Conservation (phyloP, 148 eudicot species). For the Fagopyrum homotropicum region DNA sequence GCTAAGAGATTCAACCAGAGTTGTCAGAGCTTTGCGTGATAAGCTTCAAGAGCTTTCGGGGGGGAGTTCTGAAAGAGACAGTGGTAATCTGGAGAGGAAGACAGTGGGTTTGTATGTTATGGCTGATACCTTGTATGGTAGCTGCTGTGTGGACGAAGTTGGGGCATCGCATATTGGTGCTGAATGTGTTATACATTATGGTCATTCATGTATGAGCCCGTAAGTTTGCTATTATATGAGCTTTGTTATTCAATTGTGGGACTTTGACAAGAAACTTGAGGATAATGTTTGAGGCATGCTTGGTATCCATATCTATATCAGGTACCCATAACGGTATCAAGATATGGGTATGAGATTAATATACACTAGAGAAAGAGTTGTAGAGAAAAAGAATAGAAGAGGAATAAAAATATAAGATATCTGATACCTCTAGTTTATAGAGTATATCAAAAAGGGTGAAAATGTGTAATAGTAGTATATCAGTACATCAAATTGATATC, state of each 20-base stretch:
- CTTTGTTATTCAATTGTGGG: too few species aligned
- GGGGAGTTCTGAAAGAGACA: constrained; percentile 19
- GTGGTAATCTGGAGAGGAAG: constrained; percentile 24
- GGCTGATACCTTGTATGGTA: constrained; percentile 94
- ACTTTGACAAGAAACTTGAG: not conserved
- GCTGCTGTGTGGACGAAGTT: constrained; percentile 94
- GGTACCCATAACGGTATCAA: too few species aligned
- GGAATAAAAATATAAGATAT: too few species aligned
- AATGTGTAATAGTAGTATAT: too few species aligned
- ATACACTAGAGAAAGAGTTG: too few species aligned
- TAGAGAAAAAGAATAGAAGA: too few species aligned
- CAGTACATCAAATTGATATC: too few species aligned
- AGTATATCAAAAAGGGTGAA: too few species aligned
- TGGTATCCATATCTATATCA: too few species aligned
- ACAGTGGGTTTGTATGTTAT: constrained; percentile 67
- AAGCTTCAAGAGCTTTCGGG: constrained; percentile 32
- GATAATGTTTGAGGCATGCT: not conserved
- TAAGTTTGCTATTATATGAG: constrained; percentile 32
- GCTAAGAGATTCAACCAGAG: constrained; percentile 64
- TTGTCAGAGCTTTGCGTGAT: constrained; percentile 50
- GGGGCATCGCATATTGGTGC: constrained; percentile 92
- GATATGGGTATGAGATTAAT: too few species aligned
- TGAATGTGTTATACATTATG: constrained; percentile 82
- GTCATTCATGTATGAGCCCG: constrained; percentile 94
- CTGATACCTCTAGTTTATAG: too few species aligned